phyloP scores from a whole-genome alignment of 768 basidiomycete species.

The Cyclocybe cylindracea region DNA sequence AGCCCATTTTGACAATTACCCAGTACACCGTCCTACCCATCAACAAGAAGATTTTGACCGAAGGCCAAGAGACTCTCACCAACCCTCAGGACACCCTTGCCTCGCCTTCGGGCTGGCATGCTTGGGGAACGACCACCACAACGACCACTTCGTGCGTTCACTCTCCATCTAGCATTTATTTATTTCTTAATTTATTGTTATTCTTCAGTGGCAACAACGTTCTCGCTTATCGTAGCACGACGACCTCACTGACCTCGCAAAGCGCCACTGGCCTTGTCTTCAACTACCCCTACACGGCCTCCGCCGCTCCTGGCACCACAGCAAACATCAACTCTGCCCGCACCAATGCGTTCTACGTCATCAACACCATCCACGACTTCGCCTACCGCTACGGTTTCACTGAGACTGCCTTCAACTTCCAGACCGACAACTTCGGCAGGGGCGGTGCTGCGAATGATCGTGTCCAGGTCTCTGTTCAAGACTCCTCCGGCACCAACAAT shows the following conservation, averaged over 20 bases:
- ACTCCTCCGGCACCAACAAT: constrained; percentile 42
- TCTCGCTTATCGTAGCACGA: too few species aligned
- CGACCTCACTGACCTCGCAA: too few species aligned
- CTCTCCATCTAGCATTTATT: too few species aligned
- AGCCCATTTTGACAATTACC: constrained; percentile 14
- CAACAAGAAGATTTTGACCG: constrained; percentile 42
- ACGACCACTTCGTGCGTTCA: constrained; percentile 15
- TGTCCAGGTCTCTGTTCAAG: constrained; percentile 53
- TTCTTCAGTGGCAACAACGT: too few species aligned
- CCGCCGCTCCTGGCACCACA: too few species aligned
- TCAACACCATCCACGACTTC: constrained; percentile 58
- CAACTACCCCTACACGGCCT: too few species aligned
- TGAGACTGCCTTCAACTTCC: constrained; percentile 46
- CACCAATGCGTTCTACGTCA: constrained; percentile 56
- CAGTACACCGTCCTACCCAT: constrained; percentile 49
- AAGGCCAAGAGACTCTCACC: constrained; percentile 45
- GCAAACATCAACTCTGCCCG: constrained; percentile 43
- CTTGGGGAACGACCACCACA: constrained; percentile 22
- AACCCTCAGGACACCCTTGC: constrained; percentile 49
- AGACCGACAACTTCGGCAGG: constrained; percentile 55
- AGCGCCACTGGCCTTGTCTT: too few species aligned
- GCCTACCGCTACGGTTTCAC: constrained; percentile 48
- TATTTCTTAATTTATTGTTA: too few species aligned
- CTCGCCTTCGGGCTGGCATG: constrained; percentile 47
- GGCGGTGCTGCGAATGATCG: constrained; percentile 53